Conservation (phyloP, 148 eudicot species). For the Bassia scoparia region DNA sequence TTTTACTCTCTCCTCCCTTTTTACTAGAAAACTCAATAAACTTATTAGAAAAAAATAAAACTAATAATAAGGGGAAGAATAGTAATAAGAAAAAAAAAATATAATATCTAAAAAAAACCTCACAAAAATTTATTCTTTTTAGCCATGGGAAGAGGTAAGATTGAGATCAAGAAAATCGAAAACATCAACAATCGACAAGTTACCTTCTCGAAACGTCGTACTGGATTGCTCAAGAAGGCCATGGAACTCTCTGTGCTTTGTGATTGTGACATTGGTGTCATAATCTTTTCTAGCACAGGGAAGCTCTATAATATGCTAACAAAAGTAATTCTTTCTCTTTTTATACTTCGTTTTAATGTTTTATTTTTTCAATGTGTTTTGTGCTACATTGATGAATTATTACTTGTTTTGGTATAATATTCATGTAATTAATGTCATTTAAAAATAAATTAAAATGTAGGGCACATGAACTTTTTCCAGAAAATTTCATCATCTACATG, state of each 20-base stretch:
- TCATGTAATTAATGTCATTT: no score
- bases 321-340: conserved; percentile 29
- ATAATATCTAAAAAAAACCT: not conserved
- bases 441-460: no score
- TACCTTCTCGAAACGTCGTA: conserved; percentile 63
- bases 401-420: not conserved
- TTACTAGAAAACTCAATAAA: not conserved
- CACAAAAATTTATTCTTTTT: not conserved
- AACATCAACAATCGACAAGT: conserved; percentile 70
- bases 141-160: conserved; percentile 58
- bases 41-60: not conserved
- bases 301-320: conserved; percentile 53
- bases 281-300: conserved; percentile 60
- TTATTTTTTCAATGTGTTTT: not conserved
- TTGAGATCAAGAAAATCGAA: conserved; percentile 63
- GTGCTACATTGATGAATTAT: not conserved
- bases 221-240: conserved; percentile 69
- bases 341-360: not conserved
- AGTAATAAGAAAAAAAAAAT: not conserved
- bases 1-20: not conserved
- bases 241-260: conserved; percentile 56
- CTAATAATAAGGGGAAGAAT: no score
- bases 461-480: no score
- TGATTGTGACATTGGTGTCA: conserved; percentile 64
- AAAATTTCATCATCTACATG: no score